phyloP scores from a whole-genome alignment of 768 basidiomycete genomes.

The Leucocoprinus sp. region DNA sequence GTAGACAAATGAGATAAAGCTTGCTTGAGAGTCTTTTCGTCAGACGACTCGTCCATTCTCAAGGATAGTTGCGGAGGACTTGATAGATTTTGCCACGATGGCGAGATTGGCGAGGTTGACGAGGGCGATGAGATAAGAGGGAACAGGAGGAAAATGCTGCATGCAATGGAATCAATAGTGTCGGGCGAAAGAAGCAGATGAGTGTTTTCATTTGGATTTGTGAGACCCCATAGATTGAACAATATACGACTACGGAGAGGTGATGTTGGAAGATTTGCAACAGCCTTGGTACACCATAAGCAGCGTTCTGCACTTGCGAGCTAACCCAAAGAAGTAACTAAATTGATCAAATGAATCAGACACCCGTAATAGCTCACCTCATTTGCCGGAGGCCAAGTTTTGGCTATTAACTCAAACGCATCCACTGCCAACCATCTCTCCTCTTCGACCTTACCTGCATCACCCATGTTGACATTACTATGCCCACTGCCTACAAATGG shows the following conservation, averaged over 20 bases:
- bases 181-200: slow-evolving; percentile 34
- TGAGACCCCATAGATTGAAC: slow-evolving; percentile 36
- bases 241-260: slow-evolving; percentile 42
- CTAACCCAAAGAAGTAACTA: slow-evolving; percentile 15
- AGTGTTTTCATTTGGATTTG: slow-evolving; percentile 35
- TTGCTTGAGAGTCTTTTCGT: slow-evolving; percentile 29
- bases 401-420: slow-evolving; percentile 48
- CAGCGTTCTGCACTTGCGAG: slow-evolving; percentile 48
- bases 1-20: slow-evolving; percentile 36
- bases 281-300: slow-evolving; percentile 66
- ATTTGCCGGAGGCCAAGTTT: slow-evolving; percentile 46
- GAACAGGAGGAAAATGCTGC: slow-evolving; percentile 43
- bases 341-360: background rate
- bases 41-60: slow-evolving; percentile 18
- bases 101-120: background rate
- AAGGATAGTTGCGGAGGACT: background rate
- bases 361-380: slow-evolving; percentile 33
- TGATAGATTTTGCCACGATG: slow-evolving; percentile 1
- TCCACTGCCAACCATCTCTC: slow-evolving; percentile 53
- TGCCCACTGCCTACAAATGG: slow-evolving; percentile 23
- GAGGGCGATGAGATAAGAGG: slow-evolving; percentile 24
- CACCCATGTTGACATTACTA: slow-evolving; percentile 35
- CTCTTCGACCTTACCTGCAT: slow-evolving; percentile 31
- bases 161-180: slow-evolving; percentile 43
- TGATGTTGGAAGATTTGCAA: slow-evolving; percentile 27